Evolutionary conservation across 176 grass and related monocot species (phyloP).

Genomic region (Triticum monococcum): DNA sequence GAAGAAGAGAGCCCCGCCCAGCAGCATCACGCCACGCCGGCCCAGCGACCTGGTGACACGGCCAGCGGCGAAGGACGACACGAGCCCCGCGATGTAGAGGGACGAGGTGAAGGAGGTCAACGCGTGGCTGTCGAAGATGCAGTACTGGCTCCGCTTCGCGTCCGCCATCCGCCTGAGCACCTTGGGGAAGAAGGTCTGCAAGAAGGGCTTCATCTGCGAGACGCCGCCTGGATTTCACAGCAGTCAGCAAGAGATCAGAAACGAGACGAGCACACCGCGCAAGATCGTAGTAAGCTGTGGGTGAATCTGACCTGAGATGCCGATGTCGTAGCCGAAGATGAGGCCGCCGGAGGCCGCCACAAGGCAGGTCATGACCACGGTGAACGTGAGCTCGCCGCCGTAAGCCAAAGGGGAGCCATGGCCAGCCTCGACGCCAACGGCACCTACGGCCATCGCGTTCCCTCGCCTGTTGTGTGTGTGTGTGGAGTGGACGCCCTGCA

Average conservation of each 20-base stretch:
- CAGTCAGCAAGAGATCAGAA: neutral
- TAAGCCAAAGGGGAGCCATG: neutral
- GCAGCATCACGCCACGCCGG: slow-evolving; percentile 49
- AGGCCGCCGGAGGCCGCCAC: slow-evolving; percentile 66
- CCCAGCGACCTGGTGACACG: slow-evolving; percentile 58
- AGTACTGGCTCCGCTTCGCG: slow-evolving; percentile 43
- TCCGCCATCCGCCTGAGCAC: slow-evolving; percentile 48
- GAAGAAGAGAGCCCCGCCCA: neutral
- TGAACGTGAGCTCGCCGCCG: neutral
- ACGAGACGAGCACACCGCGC: neutral
- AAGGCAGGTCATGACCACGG: slow-evolving; percentile 48
- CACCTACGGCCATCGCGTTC: neutral
- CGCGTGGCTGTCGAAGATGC: slow-evolving; percentile 56
- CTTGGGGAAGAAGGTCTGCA: slow-evolving; percentile 46
- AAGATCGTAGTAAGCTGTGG: neutral
- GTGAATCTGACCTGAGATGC: slow-evolving; percentile 49
- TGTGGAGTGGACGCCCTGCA: too few relatives aligned
- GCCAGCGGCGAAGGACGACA: slow-evolving; percentile 46
- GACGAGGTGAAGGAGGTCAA: slow-evolving; percentile 74
- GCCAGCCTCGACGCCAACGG: neutral
- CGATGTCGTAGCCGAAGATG: slow-evolving; percentile 79
- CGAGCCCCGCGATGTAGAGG: slow-evolving; percentile 58
- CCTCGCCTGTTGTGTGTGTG: neutral
- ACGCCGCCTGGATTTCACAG: neutral
- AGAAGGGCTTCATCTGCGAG: neutral